Evolutionary conservation across 2,329 filamentous ascomycete species (phyloP), one percentile per base, ranked within the genome.

Genomic region (Cercospora sojina): DNA sequence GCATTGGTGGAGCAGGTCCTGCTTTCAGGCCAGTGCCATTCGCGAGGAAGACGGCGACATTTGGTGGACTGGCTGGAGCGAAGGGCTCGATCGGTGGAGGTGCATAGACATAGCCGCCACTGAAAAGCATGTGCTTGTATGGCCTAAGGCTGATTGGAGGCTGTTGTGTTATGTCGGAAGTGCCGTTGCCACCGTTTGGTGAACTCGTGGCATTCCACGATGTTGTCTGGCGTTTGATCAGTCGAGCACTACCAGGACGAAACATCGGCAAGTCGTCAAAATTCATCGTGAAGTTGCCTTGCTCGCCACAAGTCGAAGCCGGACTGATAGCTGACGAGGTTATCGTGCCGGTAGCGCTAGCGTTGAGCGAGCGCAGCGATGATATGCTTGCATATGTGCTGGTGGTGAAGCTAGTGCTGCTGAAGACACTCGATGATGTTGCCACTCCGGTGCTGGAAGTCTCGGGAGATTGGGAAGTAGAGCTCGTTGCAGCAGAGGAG

Each of bases 41-140:
- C 12, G 80, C 79, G 38, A 83, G 72, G 73, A 82, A 84, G 67
- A 83, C 80, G 20, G 81, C 82, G 2, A 84, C 74, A 59, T 82
- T 80, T 1, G 82, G 83, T 16, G 78, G 74, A 12, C 83, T 84
- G 1, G 78, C 73, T 3, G 83, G 79, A 12, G 76, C 72, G 67
- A 81, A 84, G 8, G 81, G 81, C 66, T 81, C 78, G 64, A 75
- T 78, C 47, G 79, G 79, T 43, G 79, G 78, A 3, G 82, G 80
- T 32, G 81, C 79, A 70, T 84, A 83, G 3, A 80, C 79, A 74
- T 80, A 85, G 23, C 83, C 83, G 64, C 81, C 78, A 49, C 82
- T 81, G 74, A 83, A 85, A 72, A 80, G 80, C 57, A 85, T 78
- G 70, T 85, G 83, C 63, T 83, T 80, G 69, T 84, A 84, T 1